phyloP scores from a whole-genome alignment of 2,329 filamentous ascomycete species.

The Colletotrichum orchidophilum region DNA sequence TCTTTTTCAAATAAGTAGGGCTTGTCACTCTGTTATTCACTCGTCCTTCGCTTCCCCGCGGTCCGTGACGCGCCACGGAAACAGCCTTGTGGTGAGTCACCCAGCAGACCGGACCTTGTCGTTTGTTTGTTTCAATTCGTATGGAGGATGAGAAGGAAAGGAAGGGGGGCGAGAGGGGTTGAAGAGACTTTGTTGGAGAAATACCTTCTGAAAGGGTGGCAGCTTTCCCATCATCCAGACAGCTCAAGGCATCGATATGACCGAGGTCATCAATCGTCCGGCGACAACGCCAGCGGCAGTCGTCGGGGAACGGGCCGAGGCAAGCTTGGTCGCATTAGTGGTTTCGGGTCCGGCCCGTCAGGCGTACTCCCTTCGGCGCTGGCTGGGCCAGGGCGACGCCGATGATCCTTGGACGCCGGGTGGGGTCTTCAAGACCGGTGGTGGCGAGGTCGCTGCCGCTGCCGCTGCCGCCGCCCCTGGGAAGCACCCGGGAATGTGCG shows the following conservation, averaged over 20 bases:
- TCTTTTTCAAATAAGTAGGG: no score
- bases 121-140: background rate
- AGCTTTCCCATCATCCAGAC: background rate
- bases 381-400: background rate
- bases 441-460: background rate
- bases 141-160: background rate
- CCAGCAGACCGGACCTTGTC: background rate
- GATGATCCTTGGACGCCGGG: background rate
- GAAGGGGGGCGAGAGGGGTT: background rate
- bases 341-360: background rate
- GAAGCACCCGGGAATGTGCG: background rate
- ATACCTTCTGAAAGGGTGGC: background rate
- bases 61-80: background rate
- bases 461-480: background rate
- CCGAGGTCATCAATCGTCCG: background rate
- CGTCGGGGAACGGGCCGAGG: background rate
- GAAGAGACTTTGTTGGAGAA: background rate
- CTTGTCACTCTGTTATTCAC: background rate
- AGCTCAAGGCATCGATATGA: background rate
- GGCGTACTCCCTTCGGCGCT: background rate
- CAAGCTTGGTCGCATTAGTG: background rate
- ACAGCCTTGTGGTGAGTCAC: background rate
- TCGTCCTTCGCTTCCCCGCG: background rate
- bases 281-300: background rate
- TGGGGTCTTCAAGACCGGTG: background rate